Evolutionary conservation across 805 yeast genomes (phyloP), one percentile per base, ranked within the genome.

Genomic region (Lachancea kluyveri): DNA sequence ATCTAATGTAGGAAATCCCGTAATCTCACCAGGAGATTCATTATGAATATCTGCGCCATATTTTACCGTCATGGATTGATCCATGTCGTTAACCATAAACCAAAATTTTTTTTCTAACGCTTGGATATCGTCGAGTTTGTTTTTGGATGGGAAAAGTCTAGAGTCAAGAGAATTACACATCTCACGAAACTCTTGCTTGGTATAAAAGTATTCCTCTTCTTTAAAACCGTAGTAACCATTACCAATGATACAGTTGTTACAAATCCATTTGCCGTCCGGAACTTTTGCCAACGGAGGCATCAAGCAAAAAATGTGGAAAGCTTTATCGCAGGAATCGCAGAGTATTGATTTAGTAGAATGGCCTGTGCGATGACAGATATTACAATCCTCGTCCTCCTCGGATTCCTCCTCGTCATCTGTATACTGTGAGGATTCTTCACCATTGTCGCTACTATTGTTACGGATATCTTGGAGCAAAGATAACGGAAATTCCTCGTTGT

Each of bases 201-300:
- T 63, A 48, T 79, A 79, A 25, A 63, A 60, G 12, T 63, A 52
- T 1, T 77, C 70, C 1, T 67, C 64, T 42, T 82, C 92, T 41
- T 81, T 88, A 54, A 90, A 88, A 1, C 94, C 95, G 49, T 85
- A 88, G 41, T 77, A 87, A 1, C 92, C 90, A 24, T 84, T 79
- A 0, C 95, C 95, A 9, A 81, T 65, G n/a, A 88, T 62, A 56
- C 97, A 88, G 35, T 70, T 71, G 30, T 79, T 80, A 54, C 97
- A 88, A 49, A 69, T 79, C 95, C 95, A 88, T 11, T 65, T 70
- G 8, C 72, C 72, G 16, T 63, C 50, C 0, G 88, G 87, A 2
- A 78, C 59, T 3, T 47, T 46, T 1, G 56, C 49, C 15, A 80
- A 43, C 2, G 76, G 76, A 3, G 80, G 80, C 9, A 57, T 58